These are phyloP conservation scores for Alternaria infectoria DNA, from an alignment of 2,329 filamentous ascomycete genomes.

Conservation along the genomic window DNA sequence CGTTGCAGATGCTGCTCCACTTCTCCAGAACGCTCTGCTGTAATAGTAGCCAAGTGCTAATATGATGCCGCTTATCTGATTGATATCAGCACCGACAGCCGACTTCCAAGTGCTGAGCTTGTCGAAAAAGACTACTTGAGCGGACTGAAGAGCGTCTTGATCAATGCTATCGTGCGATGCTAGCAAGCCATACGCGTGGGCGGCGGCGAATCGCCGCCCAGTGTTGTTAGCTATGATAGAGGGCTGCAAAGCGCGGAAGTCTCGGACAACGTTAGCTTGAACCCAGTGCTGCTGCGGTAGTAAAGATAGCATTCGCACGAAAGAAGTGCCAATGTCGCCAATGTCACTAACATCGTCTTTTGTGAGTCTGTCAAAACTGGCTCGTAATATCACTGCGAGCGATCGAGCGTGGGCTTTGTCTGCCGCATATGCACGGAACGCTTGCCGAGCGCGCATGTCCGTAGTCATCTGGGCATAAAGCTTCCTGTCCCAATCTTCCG, in stretches of 20 bases:
- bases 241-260: constrained; percentile 60
- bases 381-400: constrained; percentile 52
- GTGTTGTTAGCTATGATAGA: constrained; percentile 75
- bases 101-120: constrained; percentile 61
- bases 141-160: constrained; percentile 49
- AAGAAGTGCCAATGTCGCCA: constrained; percentile 55
- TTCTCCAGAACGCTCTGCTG: constrained; percentile 64
- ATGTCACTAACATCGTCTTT: constrained; percentile 49
- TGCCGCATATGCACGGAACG: constrained; percentile 60
- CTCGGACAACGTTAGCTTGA: constrained; percentile 37
- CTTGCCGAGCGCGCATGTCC: constrained; percentile 68
- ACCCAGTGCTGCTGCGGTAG: constrained; percentile 56
- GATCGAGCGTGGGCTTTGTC: constrained; percentile 42
- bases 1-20: constrained; percentile 15
- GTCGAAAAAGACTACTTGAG: constrained; percentile 56
- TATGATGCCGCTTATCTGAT: constrained; percentile 66
- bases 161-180: constrained; percentile 65
- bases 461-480: constrained; percentile 75
- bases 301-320: constrained; percentile 63
- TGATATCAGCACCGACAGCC: constrained; percentile 65
- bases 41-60: constrained; percentile 64
- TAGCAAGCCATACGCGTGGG: constrained; percentile 77
- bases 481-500: constrained; percentile 84
- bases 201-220: constrained; percentile 68
- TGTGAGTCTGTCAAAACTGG: constrained; percentile 54